Base-by-base conservation (phyloP, 2,329 filamentous ascomycete genomes). In the Penicillium sclerotiorum region DNA sequence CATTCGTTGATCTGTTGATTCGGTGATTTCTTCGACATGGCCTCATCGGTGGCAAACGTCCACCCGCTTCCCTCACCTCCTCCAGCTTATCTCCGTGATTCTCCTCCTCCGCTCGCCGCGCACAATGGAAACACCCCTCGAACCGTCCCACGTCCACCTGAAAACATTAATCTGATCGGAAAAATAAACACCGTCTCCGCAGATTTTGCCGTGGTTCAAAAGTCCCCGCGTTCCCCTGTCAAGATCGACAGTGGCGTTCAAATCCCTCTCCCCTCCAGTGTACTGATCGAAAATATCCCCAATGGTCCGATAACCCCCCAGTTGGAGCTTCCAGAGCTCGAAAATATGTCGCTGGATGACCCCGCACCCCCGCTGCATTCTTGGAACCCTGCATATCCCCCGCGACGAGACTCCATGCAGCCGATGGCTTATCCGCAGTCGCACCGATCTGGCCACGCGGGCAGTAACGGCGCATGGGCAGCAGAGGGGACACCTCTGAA, bases 31-130 rank as follows among this genome's bases (percentile, higher is more conserved):
- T 23, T 38, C 32, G 30, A 28, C 9, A 46, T 46, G 43, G 33
- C 43, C n/a, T 38, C 23, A 13, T 39, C 43, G 8, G 43, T 46
- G 32, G 23, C 43, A 27, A 27, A 46, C 30, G 30, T n/a, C 23
- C 38, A 36, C 33, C 33, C 22, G 13, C 59, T 70, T 30, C 68
- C 73, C 30, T 69, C 73, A 60, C 73, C 73, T 52, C 67, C 73
- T n/a, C 70, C 72, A 22, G 72, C 72, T 53, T 75, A 76, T 56
- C 63, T 74, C 53, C 63, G 67, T 54, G 67, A 71, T 41, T 68
- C 71, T 47, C 63, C 69, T 52, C 64, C 69, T 28, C 42, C 42
- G 17, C 27, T 42, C 30, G 17, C 20, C 57, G 64, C 32, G 56
- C 61, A 40, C 20, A 21, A 32, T 30, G 41, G 56, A 22, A 57